Conservation (phyloP, 129 eudicot species). For the Calendula officinalis region DNA sequence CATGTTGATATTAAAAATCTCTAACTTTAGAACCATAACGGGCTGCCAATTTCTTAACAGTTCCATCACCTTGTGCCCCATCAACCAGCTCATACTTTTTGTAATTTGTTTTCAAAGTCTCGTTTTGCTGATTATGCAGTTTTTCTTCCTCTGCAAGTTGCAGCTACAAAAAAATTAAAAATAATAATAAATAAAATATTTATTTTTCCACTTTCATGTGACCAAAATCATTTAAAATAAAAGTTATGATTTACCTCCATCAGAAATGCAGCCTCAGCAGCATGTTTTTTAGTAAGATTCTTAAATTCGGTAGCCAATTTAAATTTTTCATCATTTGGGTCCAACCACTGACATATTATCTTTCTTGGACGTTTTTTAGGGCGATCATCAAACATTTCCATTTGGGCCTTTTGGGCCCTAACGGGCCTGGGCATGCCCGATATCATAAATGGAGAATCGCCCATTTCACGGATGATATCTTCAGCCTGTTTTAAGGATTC, state of each 20-base stretch:
- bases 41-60: conserved; percentile 33
- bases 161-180: conserved; percentile 43
- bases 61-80: conserved; percentile 39
- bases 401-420: conserved; percentile 52
- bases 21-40: conserved; percentile 27
- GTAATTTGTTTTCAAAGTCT: conserved; percentile 43
- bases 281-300: conserved; percentile 40
- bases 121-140: conserved; percentile 57
- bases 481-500: conserved; percentile 45
- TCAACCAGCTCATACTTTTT: conserved; percentile 67
- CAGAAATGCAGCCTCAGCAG: conserved; percentile 46
- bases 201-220: neutral
- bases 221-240: neutral
- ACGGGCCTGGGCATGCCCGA: conserved; percentile 96
- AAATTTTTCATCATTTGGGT: conserved; percentile 50
- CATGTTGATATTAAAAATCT: conserved; percentile 11
- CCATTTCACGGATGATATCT: conserved; percentile 31
- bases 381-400: conserved; percentile 67
- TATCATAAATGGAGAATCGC: conserved; percentile 58
- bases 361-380: conserved; percentile 51
- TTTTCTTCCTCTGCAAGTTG: conserved; percentile 57
- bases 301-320: conserved; percentile 53
- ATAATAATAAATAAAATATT: neutral
- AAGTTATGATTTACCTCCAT: conserved; percentile 44
- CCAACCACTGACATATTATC: conserved; percentile 56